Conservation (phyloP, 176 grass and related monocot species). For the Avena sativa region DNA sequence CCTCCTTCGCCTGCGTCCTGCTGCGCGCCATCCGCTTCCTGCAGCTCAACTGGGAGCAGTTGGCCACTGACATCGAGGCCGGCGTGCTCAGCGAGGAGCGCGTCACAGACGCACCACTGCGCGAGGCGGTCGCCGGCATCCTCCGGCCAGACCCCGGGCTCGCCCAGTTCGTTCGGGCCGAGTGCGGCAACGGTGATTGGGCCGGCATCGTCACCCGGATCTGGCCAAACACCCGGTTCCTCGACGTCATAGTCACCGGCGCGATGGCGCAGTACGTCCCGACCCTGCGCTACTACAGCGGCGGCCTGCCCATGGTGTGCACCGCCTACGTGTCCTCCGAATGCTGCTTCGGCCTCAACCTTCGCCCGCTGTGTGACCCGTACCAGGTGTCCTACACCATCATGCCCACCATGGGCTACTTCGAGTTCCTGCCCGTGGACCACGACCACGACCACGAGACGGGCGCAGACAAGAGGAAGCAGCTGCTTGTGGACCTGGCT, state of each 20-base stretch:
- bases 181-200: conserved; percentile 59
- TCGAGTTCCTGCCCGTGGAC: no score
- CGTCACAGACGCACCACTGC: conserved; percentile 50
- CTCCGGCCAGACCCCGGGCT: conserved; percentile 54
- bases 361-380: background rate
- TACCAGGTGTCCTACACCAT: no score
- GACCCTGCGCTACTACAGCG: conserved; percentile 59
- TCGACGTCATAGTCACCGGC: conserved; percentile 69
- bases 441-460: no score
- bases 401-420: no score
- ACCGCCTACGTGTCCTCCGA: conserved; percentile 62
- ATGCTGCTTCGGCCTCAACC: conserved; percentile 70
- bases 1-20: conserved; percentile 79
- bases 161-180: conserved; percentile 42
- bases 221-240: conserved; percentile 72
- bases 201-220: conserved; percentile 56
- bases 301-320: conserved; percentile 51
- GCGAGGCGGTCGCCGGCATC: conserved; percentile 45
- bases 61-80: conserved; percentile 61
- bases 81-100: conserved; percentile 46
- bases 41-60: conserved; percentile 85
- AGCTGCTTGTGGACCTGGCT: no score
- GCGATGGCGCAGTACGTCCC: conserved; percentile 78
- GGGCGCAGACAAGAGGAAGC: no score
- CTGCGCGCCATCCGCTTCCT: conserved; percentile 91